Conservation (phyloP, 768 basidiomycete species). For the Crucibulum laeve region DNA sequence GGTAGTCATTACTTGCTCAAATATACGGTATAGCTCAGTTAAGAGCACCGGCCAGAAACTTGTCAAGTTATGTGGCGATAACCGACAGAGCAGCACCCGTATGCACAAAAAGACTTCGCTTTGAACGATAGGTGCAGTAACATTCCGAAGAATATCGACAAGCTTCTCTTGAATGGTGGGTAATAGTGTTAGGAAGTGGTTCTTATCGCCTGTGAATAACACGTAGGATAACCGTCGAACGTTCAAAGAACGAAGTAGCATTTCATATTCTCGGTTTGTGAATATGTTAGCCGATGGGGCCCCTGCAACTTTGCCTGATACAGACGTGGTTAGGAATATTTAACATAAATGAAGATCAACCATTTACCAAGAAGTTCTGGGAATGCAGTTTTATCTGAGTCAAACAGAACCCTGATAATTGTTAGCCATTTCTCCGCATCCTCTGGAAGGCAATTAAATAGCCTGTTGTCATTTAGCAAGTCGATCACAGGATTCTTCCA, state of each 20-base stretch:
- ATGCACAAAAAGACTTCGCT: constrained; percentile 95
- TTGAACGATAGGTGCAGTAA: constrained; percentile 79
- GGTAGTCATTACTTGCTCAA: constrained; percentile 72
- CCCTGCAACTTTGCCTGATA: constrained; percentile 69
- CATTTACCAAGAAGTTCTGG: constrained; percentile 75
- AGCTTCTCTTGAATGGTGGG: constrained; percentile 96
- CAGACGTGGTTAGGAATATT: constrained; percentile 14
- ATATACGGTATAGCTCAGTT: constrained; percentile 88
- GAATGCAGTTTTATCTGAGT: constrained; percentile 83
- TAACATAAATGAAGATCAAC: constrained; percentile 23
- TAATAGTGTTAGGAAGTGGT: constrained; percentile 84
- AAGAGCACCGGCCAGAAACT: constrained; percentile 97
- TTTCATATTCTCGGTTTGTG: constrained; percentile 92
- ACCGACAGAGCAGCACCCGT: constrained; percentile 83
- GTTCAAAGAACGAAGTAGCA: constrained; percentile 79
- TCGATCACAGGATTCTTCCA: constrained; percentile 84
- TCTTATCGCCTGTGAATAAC: constrained; percentile 84
- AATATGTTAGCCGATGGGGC: constrained; percentile 95
- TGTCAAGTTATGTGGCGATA: constrained; percentile 86
- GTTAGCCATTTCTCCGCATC: constrained; percentile 67
- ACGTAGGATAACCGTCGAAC: constrained; percentile 84
- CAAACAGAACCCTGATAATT: constrained; percentile 75
- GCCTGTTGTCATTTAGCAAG: constrained; percentile 76
- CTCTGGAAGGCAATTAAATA: constrained; percentile 72
- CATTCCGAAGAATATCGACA: constrained; percentile 84